Evolutionary conservation across 768 basidiomycete genomes (phyloP).

Genomic region (Amanita jacksonii): DNA sequence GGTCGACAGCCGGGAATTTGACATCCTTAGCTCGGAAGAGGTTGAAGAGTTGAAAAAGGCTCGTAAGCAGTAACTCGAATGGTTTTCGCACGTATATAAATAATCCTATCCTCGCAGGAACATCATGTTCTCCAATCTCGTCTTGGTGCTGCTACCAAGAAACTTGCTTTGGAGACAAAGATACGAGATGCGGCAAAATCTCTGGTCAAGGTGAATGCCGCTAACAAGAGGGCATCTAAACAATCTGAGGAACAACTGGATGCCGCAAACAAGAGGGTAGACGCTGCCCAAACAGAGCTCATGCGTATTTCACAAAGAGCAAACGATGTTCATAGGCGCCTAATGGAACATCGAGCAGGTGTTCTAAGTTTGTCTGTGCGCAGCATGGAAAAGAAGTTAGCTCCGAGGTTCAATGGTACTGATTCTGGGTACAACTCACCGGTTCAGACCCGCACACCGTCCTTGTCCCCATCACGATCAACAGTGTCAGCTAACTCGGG

Average conservation of each 20-base stretch:
- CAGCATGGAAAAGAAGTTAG: slow-evolving; percentile 49
- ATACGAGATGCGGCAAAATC: slow-evolving; percentile 82
- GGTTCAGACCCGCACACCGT: slow-evolving; percentile 40
- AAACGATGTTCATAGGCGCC: slow-evolving; percentile 47
- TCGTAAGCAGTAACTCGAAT: slow-evolving; percentile 7
- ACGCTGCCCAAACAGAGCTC: slow-evolving; percentile 59
- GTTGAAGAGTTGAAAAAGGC: slow-evolving; percentile 46
- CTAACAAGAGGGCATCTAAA: slow-evolving; percentile 50
- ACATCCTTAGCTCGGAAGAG: slow-evolving; percentile 53
- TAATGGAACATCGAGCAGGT: slow-evolving; percentile 78
- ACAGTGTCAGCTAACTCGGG: slow-evolving; percentile 32
- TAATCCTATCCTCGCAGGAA: slow-evolving; percentile 41
- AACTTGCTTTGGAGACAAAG: slow-evolving; percentile 73
- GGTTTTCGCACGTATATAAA: background rate
- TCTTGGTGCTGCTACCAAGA: slow-evolving; percentile 57
- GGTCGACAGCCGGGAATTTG: slow-evolving; percentile 80
- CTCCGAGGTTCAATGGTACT: slow-evolving; percentile 23
- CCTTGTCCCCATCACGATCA: slow-evolving; percentile 25
- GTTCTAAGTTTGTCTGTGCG: slow-evolving; percentile 68
- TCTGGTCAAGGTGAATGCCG: slow-evolving; percentile 56
- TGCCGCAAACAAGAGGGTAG: slow-evolving; percentile 64
- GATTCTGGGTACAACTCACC: slow-evolving; percentile 49
- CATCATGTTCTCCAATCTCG: slow-evolving; percentile 60
- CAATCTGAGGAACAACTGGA: slow-evolving; percentile 66
- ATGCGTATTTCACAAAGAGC: slow-evolving; percentile 57